Evolutionary conservation across 331 rosid genomes (phyloP).

Genomic region (Stylosanthes scabra): DNA sequence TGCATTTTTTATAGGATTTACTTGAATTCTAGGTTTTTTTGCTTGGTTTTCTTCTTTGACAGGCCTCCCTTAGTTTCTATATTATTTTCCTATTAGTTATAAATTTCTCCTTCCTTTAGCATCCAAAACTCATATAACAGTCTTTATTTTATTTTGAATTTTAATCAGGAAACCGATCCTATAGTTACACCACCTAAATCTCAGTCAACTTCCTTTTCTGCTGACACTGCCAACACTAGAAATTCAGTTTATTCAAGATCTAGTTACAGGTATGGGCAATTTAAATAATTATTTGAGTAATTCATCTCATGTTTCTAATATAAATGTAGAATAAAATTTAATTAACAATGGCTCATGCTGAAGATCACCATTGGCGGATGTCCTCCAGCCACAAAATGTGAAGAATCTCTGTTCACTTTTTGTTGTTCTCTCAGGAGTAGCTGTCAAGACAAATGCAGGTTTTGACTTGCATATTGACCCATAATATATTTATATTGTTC

Average conservation of each 20-base stretch:
- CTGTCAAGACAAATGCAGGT: constrained; percentile 65
- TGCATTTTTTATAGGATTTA: constrained; percentile 37
- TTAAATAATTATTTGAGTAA: constrained; percentile 13
- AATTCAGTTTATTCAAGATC: constrained; percentile 53
- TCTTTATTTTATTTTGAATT: too few species aligned
- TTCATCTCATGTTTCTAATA: neutral
- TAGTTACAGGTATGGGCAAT: constrained; percentile 59
- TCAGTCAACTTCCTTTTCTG: constrained; percentile 43
- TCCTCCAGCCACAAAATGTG: constrained; percentile 67
- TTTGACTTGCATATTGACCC: constrained; percentile 40
- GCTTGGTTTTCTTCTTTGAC: constrained; percentile 12
- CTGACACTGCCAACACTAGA: constrained; percentile 41
- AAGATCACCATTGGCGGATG: constrained; percentile 76
- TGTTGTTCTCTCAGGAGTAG: constrained; percentile 67
- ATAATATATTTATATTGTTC: constrained; percentile 30
- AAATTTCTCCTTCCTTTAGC: constrained; percentile 26
- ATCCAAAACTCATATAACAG: constrained; percentile 32
- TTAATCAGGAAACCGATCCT: constrained; percentile 58
- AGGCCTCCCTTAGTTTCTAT: constrained; percentile 16
- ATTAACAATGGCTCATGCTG: constrained; percentile 46
- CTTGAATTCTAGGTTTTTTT: constrained; percentile 25
- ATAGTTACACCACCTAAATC: constrained; percentile 45
- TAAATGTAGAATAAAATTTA: constrained; percentile 23
- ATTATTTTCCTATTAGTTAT: constrained; percentile 5
- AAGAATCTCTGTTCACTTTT: constrained; percentile 71